Evolutionary conservation across 345 rosid species (phyloP).

Genomic region (Acer yangbiense): DNA sequence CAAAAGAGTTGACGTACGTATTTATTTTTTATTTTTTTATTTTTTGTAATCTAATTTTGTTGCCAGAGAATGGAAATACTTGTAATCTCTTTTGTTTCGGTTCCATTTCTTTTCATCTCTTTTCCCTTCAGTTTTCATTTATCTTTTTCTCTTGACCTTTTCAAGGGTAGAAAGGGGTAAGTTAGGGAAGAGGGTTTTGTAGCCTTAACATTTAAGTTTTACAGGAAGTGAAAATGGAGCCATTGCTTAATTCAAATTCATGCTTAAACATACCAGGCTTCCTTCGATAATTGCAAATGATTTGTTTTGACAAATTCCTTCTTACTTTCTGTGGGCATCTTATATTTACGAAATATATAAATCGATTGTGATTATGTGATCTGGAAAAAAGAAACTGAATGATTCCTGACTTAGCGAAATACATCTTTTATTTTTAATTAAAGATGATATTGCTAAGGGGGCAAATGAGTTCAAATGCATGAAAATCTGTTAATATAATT

Average conservation of each 20-base stretch:
- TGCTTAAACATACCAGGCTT: not conserved
- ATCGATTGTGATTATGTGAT: not conserved
- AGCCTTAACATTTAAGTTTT: not conserved
- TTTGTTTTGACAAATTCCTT: not conserved
- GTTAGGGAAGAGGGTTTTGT: not conserved
- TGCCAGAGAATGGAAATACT: not conserved
- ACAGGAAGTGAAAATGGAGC: not conserved
- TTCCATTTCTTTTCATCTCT: not conserved
- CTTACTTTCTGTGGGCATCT: not conserved
- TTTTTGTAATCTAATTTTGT: not conserved
- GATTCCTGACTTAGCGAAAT: not conserved
- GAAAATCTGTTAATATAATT: not conserved
- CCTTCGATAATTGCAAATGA: not conserved
- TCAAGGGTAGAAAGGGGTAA: not conserved
- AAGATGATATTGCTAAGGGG: not conserved
- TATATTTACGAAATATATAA: not conserved
- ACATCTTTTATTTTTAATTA: not conserved
- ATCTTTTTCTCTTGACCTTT: not conserved
- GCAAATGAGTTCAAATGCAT: not conserved
- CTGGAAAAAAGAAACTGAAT: slow-evolving; percentile 3
- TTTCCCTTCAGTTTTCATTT: slow-evolving; percentile 2
- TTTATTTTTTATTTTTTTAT: not conserved
- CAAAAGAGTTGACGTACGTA: slow-evolving; percentile 81
- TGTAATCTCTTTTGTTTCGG: not conserved
- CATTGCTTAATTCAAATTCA: not conserved